Conservation (phyloP, 352 stramenopile genomes). For the Aphanomyces astaci region DNA sequence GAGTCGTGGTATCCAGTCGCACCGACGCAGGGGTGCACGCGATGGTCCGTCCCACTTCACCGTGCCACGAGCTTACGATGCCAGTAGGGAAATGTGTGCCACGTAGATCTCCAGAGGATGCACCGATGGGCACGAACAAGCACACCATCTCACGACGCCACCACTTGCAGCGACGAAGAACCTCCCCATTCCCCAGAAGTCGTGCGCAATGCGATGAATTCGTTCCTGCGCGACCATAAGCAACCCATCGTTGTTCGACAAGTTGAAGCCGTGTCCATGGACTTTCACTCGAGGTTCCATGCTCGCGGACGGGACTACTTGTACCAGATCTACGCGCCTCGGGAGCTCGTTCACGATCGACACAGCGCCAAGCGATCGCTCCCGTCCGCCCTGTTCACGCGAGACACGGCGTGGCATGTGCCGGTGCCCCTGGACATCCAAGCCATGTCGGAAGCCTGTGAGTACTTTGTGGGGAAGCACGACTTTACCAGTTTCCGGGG, state of each 20-base stretch:
- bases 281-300: conserved; percentile 19
- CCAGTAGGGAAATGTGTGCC: conserved; percentile 2
- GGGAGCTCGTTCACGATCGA: not conserved
- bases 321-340: conserved; percentile 15
- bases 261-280: conserved; percentile 4
- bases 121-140: not conserved
- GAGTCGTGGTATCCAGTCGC: conserved; percentile 30
- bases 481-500: conserved; percentile 22
- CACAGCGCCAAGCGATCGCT: not conserved
- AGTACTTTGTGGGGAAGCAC: conserved; percentile 14
- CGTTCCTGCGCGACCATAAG: conserved; percentile 11
- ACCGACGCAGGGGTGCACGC: conserved; percentile 93
- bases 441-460: conserved; percentile 8
- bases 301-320: conserved; percentile 14
- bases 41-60: not conserved
- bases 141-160: not conserved
- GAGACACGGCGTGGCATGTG: conserved; percentile 11
- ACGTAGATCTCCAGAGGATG: conserved; percentile 8
- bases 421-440: not conserved
- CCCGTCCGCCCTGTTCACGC: not conserved
- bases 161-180: not conserved
- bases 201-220: conserved; percentile 15
- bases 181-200: not conserved
- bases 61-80: not conserved
- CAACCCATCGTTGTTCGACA: conserved; percentile 17